Base-by-base conservation (phyloP, 345 rosid genomes). In the Streptanthus diversifolius region DNA sequence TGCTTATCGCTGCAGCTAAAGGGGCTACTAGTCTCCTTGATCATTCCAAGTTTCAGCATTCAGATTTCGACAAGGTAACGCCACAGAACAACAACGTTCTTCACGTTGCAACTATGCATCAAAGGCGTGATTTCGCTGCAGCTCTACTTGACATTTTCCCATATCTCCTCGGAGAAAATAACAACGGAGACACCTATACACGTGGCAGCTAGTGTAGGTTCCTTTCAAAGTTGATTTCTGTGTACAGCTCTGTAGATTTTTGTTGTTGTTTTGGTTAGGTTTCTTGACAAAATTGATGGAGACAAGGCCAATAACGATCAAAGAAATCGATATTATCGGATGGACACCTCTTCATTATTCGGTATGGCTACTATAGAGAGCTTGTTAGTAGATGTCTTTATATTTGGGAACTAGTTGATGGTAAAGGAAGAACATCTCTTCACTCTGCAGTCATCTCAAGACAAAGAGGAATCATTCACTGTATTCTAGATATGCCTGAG, bases 101-200 rank as follows among this genome's bases (percentile, higher is more conserved):
- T 69, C 83, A 83, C 45, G 22, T 83, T 51, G 80, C 82, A 27
- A 78, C 69, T 39, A 78, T 53, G 60, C 66, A 58, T 37, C 41
- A 72, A 32, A 59, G 67, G 14, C 17, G n/a, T 3, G 75, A 67
- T 7, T 76, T 63, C 13, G 63, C 75, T 18, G 63, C 32, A 27
- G 52, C 65, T 45, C 27, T 81, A 41, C 63, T 81, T 15, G 3
- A 8, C 3, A 22, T 51, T 27, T 77, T 33, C 40, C 83, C 78
- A 18, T 68, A 65, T 6, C 80, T 81, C 40, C 51, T 79, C 14
- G 36, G 47, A 43, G 60, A 40, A 1, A 83, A 83, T 36, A 40
- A 56, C 43, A 68, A 81, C 2, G 84, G 86, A 44, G 81, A 81
- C 84, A 25, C 74, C 84, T 8, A 36, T 81, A 2, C 86, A 83